Evolutionary conservation across 2,329 filamentous ascomycete species (phyloP), one percentile per base, ranked within the genome.

Genomic region (Neopestalotiopsis clavispora): DNA sequence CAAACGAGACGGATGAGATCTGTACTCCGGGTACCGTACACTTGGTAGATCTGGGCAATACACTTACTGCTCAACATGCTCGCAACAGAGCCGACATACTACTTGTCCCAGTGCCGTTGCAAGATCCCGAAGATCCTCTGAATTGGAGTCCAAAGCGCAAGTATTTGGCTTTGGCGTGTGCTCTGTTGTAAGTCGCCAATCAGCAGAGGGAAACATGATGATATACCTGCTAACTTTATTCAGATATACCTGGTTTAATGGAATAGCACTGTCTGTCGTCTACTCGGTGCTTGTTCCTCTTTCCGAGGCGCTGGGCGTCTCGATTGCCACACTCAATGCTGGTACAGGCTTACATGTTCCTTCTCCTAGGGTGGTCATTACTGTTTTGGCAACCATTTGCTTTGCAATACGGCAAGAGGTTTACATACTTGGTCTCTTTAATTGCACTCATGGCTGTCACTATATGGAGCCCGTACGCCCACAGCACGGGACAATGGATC

Each of bases 81-180:
- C 69, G 69, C n/a, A 71, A 72, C 28, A 73, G 75, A 9, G 74
- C 73, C 40, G 80, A 85, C 63, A 84, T 86, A 66, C 84, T 88
- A 20, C 77, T 88, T 12, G 80, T 87, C 9, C 86, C 86, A 1
- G 79, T 80, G 0, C 86, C 86, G 1, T 84, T 83, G 0, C 75
- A 77, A 12, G 84, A 88, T 69, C 83, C 85, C 4, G 84, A 86
- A 57, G 86, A 88, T 69, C 86, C 86, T 2, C 77, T 89, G 42
- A 88, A 85, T 69, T 86, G 85, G 85, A 71, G 70, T 23, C 71
- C 74, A n/a, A 69, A 75, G 20, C 75, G 76, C 69, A 78, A 78
- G 70, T 68, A 72, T 13, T 65, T 76, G 56, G 75, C 76, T 12
- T 62, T 80, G 40, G 45, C 73, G 40, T 78, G 75, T 68, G 73